Percentiles rank a stretch among this genome's conserved stretches.
Conservation (phyloP, 2,329 filamentous ascomycete genomes). For the Lasiodiplodia sp. region DNA sequence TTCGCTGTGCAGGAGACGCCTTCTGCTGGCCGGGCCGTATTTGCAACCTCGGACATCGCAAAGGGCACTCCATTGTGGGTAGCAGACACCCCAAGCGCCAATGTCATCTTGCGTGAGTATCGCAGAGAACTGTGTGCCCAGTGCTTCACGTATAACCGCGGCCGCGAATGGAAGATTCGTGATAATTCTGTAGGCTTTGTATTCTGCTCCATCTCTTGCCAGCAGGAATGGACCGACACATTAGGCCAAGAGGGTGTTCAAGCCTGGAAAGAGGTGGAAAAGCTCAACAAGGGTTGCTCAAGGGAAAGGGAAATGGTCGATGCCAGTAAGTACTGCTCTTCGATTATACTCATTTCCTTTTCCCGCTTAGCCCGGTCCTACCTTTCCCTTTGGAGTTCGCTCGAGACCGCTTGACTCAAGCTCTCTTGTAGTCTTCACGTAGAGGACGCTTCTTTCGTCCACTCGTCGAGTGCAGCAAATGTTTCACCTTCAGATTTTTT, state of each 20-base stretch:
- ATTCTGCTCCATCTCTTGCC: constrained; percentile 51
- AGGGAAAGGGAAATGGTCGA: constrained; percentile 38
- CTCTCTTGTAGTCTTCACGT: neutral
- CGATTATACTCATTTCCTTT: neutral
- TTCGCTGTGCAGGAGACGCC: constrained; percentile 52
- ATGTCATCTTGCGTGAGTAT: constrained; percentile 55
- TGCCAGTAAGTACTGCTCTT: constrained; percentile 20
- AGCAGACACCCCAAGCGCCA: constrained; percentile 47
- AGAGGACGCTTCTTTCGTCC: neutral
- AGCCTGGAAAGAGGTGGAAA: constrained; percentile 46
- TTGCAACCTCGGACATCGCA: constrained; percentile 47
- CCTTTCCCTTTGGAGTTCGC: neutral
- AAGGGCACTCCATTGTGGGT: constrained; percentile 46
- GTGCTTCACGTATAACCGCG: constrained; percentile 56
- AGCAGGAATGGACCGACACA: constrained; percentile 43
- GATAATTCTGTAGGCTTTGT: constrained; percentile 50
- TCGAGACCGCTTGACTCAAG: neutral
- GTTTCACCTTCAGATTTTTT: neutral
- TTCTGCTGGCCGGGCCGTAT: constrained; percentile 54
- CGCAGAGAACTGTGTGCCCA: constrained; percentile 57
- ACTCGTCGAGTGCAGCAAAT: too few species aligned
- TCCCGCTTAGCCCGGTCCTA: neutral
- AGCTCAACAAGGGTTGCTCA: constrained; percentile 42
- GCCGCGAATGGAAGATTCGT: constrained; percentile 49
- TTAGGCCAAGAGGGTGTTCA: constrained; percentile 37